Evolutionary conservation across 2,329 filamentous ascomycete species (phyloP).

Genomic region (Ceratocystis variospora): DNA sequence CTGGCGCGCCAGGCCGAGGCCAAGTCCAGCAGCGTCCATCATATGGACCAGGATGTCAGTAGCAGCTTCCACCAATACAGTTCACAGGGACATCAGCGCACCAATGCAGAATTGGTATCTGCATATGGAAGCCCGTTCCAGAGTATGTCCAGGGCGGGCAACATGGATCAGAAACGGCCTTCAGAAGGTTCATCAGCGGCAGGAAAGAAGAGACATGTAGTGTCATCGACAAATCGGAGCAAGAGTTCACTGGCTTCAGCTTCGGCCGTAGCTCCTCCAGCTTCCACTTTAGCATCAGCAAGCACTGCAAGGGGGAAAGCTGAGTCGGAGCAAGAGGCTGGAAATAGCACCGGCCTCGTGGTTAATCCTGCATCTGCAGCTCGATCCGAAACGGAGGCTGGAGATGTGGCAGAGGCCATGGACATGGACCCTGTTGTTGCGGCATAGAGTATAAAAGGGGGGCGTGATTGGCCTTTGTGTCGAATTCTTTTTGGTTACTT

Average conservation of each 20-base stretch:
- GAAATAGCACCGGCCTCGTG: background rate
- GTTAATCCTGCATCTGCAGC: background rate
- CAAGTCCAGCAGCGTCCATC: conserved; percentile 26
- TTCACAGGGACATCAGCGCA: background rate
- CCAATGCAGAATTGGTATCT: conserved; percentile 6
- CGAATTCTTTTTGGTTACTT: background rate
- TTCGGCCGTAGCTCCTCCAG: background rate
- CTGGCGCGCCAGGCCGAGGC: conserved; percentile 38
- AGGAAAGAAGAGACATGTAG: background rate
- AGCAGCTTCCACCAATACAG: conserved; percentile 7
- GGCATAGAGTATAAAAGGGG: background rate
- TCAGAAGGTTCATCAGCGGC: background rate
- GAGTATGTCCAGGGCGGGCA: conserved; percentile 1
- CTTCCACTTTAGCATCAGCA: background rate
- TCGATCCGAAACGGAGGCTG: background rate
- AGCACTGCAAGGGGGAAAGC: background rate
- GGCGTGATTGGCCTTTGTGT: background rate
- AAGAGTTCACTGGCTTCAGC: background rate
- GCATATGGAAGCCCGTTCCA: conserved; percentile 9
- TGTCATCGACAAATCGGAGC: background rate
- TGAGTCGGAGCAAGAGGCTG: background rate
- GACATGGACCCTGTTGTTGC: conserved; percentile 5
- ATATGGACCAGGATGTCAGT: conserved; percentile 10
- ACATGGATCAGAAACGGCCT: background rate
- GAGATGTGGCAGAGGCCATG: conserved; percentile 7